Evolutionary conservation across 2,329 filamentous ascomycete genomes (phyloP).

Genomic region (Cladorrhinum sp.): DNA sequence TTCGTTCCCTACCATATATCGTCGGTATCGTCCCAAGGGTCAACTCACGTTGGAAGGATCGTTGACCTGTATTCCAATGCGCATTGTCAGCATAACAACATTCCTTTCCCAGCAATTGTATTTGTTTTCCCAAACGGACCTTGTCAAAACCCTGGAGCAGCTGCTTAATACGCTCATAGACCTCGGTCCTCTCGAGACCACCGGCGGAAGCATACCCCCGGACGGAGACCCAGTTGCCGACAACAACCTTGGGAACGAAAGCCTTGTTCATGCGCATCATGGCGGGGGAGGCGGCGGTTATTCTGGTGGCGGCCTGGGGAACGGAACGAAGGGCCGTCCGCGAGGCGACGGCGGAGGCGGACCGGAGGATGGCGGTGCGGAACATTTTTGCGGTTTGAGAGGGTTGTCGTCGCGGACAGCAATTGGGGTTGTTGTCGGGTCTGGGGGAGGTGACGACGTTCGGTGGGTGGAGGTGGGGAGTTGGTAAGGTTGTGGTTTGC

Average conservation of each 20-base stretch:
- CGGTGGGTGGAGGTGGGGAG: constrained; percentile 1
- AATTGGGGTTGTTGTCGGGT: constrained; percentile 13
- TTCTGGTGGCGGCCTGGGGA: constrained; percentile 59
- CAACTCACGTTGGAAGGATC: constrained; percentile 58
- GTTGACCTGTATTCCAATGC: constrained; percentile 54
- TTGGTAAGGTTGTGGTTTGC: not conserved
- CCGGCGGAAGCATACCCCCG: constrained; percentile 84
- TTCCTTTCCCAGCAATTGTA: constrained; percentile 3
- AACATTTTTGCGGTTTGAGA: constrained; percentile 68
- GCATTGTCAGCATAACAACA: not conserved
- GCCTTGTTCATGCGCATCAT: constrained; percentile 26
- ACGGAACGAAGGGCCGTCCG: constrained; percentile 49
- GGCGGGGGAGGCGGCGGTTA: constrained; percentile 33
- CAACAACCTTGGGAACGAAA: constrained; percentile 50
- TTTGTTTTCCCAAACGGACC: too few relatives aligned
- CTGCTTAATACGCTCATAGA: constrained; percentile 31
- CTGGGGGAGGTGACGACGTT: not conserved
- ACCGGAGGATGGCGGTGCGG: constrained; percentile 79
- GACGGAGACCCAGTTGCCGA: constrained; percentile 61
- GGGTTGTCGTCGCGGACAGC: constrained; percentile 5
- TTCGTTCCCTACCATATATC: not conserved
- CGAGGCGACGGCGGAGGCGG: constrained; percentile 59
- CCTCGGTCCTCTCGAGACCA: constrained; percentile 65
- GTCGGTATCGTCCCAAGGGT: too few relatives aligned
- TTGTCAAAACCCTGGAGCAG: constrained; percentile 97